phyloP scores from a whole-genome alignment of 2,329 filamentous ascomycete genomes.

The Venturia aucupariae region DNA sequence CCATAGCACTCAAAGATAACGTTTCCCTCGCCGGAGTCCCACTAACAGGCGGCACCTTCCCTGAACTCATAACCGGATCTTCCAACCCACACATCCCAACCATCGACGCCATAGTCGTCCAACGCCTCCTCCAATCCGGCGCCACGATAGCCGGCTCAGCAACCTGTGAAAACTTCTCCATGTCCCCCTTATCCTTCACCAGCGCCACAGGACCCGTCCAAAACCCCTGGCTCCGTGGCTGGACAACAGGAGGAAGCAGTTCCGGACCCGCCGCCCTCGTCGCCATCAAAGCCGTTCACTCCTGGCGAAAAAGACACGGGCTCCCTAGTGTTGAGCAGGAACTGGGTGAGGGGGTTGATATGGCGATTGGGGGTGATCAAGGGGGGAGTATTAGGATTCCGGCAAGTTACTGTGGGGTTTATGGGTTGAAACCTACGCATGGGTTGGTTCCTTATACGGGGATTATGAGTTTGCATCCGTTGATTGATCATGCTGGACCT shows the following conservation, averaged over 20 bases:
- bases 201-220: conserved; percentile 39
- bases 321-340: conserved; percentile 17
- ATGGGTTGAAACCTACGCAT: conserved; percentile 30
- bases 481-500: conserved; percentile 39
- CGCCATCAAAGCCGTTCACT: conserved; percentile 23
- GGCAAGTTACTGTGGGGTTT: conserved; percentile 16
- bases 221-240: conserved; percentile 27
- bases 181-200: conserved; percentile 34
- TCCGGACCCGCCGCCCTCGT: conserved; percentile 27
- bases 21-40: conserved; percentile 37
- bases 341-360: conserved; percentile 27
- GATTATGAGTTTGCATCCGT: conserved; percentile 30
- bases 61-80: conserved; percentile 28
- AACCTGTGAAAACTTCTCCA: conserved; percentile 41
- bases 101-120: conserved; percentile 38
- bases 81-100: conserved; percentile 28
- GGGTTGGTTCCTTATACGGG: conserved; percentile 39
- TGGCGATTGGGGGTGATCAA: conserved; percentile 28
- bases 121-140: conserved; percentile 34
- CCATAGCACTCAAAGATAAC: conserved; percentile 40
- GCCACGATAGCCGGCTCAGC: conserved; percentile 36
- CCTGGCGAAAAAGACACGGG: conserved; percentile 20
- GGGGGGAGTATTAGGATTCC: conserved; percentile 20
- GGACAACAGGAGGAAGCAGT: conserved; percentile 28
- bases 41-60: conserved; percentile 34